A percentile compares a stretch with the other conserved stretches of the same genome.
Evolutionary conservation across 2,329 filamentous ascomycete species (phyloP).

Genomic region (Trichophyton mentagrophytes): DNA sequence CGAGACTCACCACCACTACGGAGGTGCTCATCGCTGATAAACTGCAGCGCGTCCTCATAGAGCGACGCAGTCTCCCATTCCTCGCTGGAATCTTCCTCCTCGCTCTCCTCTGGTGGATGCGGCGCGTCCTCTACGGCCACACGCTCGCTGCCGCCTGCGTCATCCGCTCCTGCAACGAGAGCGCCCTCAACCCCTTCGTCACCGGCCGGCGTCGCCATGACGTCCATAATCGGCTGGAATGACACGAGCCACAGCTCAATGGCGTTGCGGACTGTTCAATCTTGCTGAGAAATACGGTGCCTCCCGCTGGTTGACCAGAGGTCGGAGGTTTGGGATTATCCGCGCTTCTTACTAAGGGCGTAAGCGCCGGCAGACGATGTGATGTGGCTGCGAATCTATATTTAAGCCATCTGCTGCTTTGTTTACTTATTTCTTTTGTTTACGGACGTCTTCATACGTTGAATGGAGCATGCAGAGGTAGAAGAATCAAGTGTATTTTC

Average conservation of each 20-base stretch:
- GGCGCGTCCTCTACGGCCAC: constrained; percentile 20
- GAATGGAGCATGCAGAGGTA: background rate
- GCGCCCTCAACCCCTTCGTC: background rate
- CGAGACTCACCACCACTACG: constrained; percentile 34
- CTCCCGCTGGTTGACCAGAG: background rate
- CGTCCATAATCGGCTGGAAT: constrained; percentile 24
- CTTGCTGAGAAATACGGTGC: background rate
- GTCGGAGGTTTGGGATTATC: background rate
- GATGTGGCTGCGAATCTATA: background rate
- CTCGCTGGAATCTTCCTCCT: constrained; percentile 10
- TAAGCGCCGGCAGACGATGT: background rate
- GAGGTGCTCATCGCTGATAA: constrained; percentile 43
- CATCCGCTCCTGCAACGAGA: background rate
- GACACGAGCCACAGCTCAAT: constrained; percentile 2
- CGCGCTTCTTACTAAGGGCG: background rate
- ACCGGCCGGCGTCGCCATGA: background rate
- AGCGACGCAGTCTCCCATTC: constrained; percentile 33
- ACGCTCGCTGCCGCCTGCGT: background rate
- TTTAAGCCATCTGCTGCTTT: background rate
- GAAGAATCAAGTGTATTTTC: background rate
- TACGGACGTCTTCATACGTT: background rate
- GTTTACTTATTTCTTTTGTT: background rate
- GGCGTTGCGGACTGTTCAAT: background rate
- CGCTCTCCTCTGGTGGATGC: constrained; percentile 23
- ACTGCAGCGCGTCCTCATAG: constrained; percentile 50